Evolutionary conservation across 164 flowering plant species (phyloP).

Genomic region (Protea cynaroides): DNA sequence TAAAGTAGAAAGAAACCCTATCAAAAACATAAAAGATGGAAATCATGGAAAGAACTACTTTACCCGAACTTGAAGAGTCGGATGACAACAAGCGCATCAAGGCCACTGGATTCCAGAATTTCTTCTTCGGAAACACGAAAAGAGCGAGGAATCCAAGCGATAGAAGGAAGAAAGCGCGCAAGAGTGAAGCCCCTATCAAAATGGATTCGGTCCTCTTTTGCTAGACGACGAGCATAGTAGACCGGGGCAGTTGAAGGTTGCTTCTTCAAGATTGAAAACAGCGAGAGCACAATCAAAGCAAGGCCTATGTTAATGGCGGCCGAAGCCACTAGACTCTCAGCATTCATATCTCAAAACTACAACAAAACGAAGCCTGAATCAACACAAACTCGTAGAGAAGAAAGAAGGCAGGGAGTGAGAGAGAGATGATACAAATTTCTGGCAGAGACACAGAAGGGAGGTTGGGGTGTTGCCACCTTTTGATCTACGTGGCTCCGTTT

Average conservation of each 20-base stretch:
- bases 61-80: slow-evolving; percentile 47
- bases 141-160: slow-evolving; percentile 33
- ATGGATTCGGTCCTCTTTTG: slow-evolving; percentile 16
- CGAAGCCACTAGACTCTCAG: slow-evolving; percentile 28
- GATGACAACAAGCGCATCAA: slow-evolving; percentile 39
- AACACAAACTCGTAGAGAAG: background rate
- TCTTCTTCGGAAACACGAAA: slow-evolving; percentile 31
- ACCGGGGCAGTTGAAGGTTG: slow-evolving; percentile 29
- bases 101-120: slow-evolving; percentile 31
- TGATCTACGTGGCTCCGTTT: background rate
- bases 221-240: slow-evolving; percentile 34
- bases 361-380: too few relatives aligned
- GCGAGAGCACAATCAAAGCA: slow-evolving; percentile 28
- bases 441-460: background rate
- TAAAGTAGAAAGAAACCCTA: too few relatives aligned
- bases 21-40: too few relatives aligned
- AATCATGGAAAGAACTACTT: background rate
- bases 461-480: background rate
- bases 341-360: slow-evolving; percentile 20
- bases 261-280: slow-evolving; percentile 39
- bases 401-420: background rate
- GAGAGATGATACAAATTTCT: background rate
- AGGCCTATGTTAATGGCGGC: slow-evolving; percentile 39
- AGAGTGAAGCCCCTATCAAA: slow-evolving; percentile 16
- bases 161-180: slow-evolving; percentile 25